Base-by-base conservation (phyloP, 257 asterid species). In the Gynochthodes officinalis region DNA sequence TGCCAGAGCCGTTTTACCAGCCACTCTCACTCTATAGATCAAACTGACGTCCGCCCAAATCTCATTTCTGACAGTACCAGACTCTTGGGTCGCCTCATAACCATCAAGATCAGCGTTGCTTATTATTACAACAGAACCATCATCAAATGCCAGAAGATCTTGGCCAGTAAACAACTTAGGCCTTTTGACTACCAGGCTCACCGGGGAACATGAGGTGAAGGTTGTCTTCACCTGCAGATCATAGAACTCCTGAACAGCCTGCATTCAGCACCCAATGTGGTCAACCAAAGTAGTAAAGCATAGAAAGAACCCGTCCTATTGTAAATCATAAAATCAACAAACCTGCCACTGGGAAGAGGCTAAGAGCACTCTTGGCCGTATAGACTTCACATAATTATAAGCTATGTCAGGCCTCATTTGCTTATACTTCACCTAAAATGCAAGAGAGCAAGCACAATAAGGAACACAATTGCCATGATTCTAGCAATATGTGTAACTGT, bases 291-390 rank as follows among this genome's bases (percentile, higher is more conserved):
- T 40, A 37, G 12, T 6, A 64, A 55, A 12, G 35, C 23, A 28
- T 21, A 58, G 16, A 21, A 32, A 43, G 3, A 33, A 55, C 60
- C 49, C 18, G 13, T 19, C 27, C 40, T 10, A 40, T 48, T 55
- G 11, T 11, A 32, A 58, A 40, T 43, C 40, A 25, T 1, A 37
- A 58, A 3, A 58, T 15, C 28, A 15, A 71, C 70, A 54, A 64
- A 88, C 95, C 88, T 86, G 84, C 88, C 85, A 78, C 71, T 84
- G 91, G 39, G 91, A 5, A 72, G 88, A 71, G 69, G 89, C 89
- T 69, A 88, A 77, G 64, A 76, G 79, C 71, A 86, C 95, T 76
- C 91, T 86, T 27, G 89, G 91, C 35, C 89, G 84, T 78, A 85
- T 88, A 61, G 94, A 76, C 78, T 88, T 88, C 77, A 88, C 94